Evolutionary conservation across 441 rosid species (phyloP), one percentile per base, ranked within the genome.

Genomic region (Pelargonium cotyledonis): DNA sequence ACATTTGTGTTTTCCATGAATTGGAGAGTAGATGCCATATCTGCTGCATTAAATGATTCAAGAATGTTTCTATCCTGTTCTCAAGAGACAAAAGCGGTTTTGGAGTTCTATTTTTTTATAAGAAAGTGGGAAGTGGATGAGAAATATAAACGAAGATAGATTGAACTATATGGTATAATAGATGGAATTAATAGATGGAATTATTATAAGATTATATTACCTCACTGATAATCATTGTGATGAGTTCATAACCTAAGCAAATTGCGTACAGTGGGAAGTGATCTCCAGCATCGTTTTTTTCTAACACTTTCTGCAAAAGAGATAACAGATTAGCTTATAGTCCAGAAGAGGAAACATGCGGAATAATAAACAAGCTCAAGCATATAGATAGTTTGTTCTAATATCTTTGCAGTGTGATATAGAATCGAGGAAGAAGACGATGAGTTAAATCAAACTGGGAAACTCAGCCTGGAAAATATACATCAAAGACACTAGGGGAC

Each of bases 241-340:
- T 57, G 66, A 93, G 86, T 82, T 93, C 93, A 75, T 90, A 88
- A 49, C 98, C 98, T 69, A 93, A 80, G 80, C 98, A 93, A 69
- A 85, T 84, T 66, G 93, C 96, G 68, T 86, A 89, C 26, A 90
- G 68, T 0, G 96, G 97, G 77, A 93, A 93, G 71, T 90, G 86
- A 53, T 83, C 84, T 68, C 98, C 97, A 5, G 73, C 89, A 68
- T 90, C 93, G 76, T 93, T 93, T 85, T 80, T 90, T 47, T 86
- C 88, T 73, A 93, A 72, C 73, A 78, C 84, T 79, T 80, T 85
- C 97, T 93, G 88, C 76, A 72, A 70, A 46, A 15, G 58, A 53
- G 15, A 75, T 23, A 68, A 41, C 53, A 0, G 58, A 53, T 3
- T 53, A 53, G 58, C 16, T 53, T n/a, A 53, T 19, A 21, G 51